Evolutionary conservation across 129 eudicot genomes (phyloP), one percentile per base, ranked within the genome.

Genomic region (Heracleum sosnowskyi): DNA sequence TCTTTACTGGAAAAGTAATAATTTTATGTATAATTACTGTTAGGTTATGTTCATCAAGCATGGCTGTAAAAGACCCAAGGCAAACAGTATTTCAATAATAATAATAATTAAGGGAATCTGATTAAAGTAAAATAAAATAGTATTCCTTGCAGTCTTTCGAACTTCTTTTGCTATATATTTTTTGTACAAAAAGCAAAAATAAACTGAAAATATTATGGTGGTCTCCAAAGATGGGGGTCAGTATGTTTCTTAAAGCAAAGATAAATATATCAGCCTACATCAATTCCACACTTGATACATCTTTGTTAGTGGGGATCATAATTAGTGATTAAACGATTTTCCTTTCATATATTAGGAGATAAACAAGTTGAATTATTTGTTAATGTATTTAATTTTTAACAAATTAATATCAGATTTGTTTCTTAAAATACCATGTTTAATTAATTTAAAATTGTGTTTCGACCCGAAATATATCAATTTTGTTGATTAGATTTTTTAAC

Each of bases 281-380:
- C 83, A 83, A 75, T 74, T 73, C 78, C 80, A 86, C 86, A 83
- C 71, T 74, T 79, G 69, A 53, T 69, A 57, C 34, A 44, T 62
- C 44, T 79, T 74, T 73, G 78, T 36, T 82, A 81, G 88, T 81
- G 82, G 77, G 44, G 40, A 77, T 66, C 62, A 49, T 57, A 46
- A 76, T 84, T 84, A 89, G 92, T 91, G 97, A 89, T 69, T 37
- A 71, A 87, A 79, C 87, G n/a, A n/a, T n/a, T n/a, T n/a, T n/a
- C n/a, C n/a, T n/a, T n/a, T n/a, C n/a, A 39, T 39, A 39, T 39
- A 4, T 39, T 39, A 2, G 41, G 7, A 4, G 41, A 39, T 2
- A 39, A 39, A 39, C 7, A 4, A 39, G 41, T 39, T 39, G 0
- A 39, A 39, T 2, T 39, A 39, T 39, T 1, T 39, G 41, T 3